These are phyloP conservation scores for Zea luxurians DNA, from an alignment of 176 grass and related monocot genomes.

Conservation along the genomic window DNA sequence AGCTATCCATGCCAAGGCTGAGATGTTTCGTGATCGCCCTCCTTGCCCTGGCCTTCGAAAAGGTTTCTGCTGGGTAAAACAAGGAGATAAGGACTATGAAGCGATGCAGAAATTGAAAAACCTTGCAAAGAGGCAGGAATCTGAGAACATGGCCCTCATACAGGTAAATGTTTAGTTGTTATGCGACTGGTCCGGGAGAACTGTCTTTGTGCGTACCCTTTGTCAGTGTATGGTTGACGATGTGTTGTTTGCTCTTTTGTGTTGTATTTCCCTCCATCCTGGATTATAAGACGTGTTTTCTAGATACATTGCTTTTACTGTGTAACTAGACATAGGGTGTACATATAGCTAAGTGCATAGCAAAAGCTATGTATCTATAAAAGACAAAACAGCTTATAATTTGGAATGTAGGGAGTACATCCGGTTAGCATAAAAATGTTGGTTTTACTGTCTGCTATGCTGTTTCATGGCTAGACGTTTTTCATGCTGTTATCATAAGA, in stretches of 20 bases:
- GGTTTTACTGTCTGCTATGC: background rate
- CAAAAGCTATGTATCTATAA: background rate
- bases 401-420: background rate
- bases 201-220: background rate
- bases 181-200: background rate
- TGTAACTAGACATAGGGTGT: background rate
- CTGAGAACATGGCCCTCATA: conserved; percentile 52
- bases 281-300: too few species aligned
- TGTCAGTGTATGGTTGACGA: background rate
- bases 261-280: too few species aligned
- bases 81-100: conserved; percentile 41
- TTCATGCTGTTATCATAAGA: too few species aligned
- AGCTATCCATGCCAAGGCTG: conserved; percentile 29
- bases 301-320: background rate
- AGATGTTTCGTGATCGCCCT: conserved; percentile 53
- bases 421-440: background rate
- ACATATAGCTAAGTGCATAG: background rate
- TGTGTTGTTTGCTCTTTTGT: too few species aligned
- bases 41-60: conserved; percentile 41
- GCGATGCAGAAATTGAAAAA: conserved; percentile 33
- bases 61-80: conserved; percentile 43
- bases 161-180: conserved; percentile 47
- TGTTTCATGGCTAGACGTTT: background rate
- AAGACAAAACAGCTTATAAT: background rate
- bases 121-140: conserved; percentile 53